Percentiles rank a stretch among this genome's conserved stretches.
These are phyloP conservation scores for Fusarium chaquense DNA, from an alignment of 2,329 filamentous ascomycete species.

Conservation along the genomic window DNA sequence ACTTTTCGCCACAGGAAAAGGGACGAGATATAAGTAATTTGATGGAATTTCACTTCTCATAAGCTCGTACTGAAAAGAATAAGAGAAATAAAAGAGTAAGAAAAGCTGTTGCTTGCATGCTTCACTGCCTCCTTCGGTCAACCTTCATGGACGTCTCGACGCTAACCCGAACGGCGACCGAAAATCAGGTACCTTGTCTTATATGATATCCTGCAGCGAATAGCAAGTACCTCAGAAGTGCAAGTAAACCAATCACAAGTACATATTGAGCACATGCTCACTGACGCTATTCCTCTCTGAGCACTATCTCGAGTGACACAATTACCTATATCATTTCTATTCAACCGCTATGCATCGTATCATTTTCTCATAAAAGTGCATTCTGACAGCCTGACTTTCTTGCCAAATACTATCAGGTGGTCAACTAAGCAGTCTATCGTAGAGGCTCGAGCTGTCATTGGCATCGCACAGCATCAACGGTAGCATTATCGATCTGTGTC, in stretches of 20 bases:
- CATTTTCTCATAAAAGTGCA: not conserved
- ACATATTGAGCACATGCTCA: slow-evolving; percentile 46
- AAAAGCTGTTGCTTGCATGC: slow-evolving; percentile 25
- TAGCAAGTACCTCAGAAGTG: slow-evolving; percentile 9
- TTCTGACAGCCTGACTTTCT: not conserved
- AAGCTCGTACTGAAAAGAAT: not conserved
- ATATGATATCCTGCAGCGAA: not conserved
- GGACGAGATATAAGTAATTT: slow-evolving; percentile 29
- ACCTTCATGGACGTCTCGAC: slow-evolving; percentile 44
- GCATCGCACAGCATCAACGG: slow-evolving; percentile 27
- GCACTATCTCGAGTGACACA: slow-evolving; percentile 32
- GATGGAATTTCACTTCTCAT: slow-evolving; percentile 2
- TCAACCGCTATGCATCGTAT: not conserved
- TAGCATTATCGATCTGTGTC: slow-evolving; percentile 32
- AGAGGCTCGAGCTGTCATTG: slow-evolving; percentile 22
- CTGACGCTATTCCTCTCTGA: slow-evolving; percentile 31
- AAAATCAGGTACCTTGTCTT: slow-evolving; percentile 18
- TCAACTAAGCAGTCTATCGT: slow-evolving; percentile 12
- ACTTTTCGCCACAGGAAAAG: not conserved
- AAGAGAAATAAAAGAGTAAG: slow-evolving; percentile 9
- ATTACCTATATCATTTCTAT: not conserved
- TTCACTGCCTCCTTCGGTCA: slow-evolving; percentile 45
- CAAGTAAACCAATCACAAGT: slow-evolving; percentile 34
- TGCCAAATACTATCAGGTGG: slow-evolving; percentile 12
- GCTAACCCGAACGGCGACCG: slow-evolving; percentile 48